Base-by-base conservation (phyloP, 306 rosid species). In the Myrica gale region DNA sequence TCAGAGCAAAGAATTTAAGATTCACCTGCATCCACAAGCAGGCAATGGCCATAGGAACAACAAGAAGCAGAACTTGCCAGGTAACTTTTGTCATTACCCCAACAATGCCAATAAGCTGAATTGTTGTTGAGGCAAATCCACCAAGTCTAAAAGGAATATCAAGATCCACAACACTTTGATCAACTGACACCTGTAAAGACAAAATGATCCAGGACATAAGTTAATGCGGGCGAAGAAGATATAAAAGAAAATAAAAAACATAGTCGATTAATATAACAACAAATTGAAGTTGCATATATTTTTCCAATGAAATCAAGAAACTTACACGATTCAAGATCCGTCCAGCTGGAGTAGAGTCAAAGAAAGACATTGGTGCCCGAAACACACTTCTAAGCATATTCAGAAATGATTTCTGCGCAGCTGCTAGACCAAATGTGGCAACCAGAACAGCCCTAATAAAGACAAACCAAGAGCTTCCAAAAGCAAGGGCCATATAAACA, bases 21-120 rank as follows among this genome's bases (percentile, higher is more conserved):
- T 42, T 71, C 86, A 95, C 99, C 97, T 96, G 99, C 98, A 96
- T 96, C 99, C 99, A 96, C 85, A 96, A 81, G 84, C 99, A 96
- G 88, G 95, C 93, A 73, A 90, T 73, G 46, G 96, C 94, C 97
- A 91, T 90, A 45, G 98, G 98, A 76, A 93, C 62, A 74, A 91
- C 93, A 42, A 94, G 92, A 88, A 91, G 89, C 85, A 91, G 87
- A 80, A 94, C 83, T 86, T 93, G 98, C 96, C 98, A 93, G 55
- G 98, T 93, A 81, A 93, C 98, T 71, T 68, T 76, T 20, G 94
- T 81, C 97, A 93, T 93, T 46, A 93, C 98, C 67, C 82, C 97
- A 85, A 91, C 96, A 79, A 93, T 91, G 79, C 97, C 98, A 52
- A 91, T 84, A 72, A 93, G 92, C 76, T 93, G 98, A 81, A 93